Evolutionary conservation across 2,329 filamentous ascomycete genomes (phyloP).

Genomic region (Beauveria sp.): DNA sequence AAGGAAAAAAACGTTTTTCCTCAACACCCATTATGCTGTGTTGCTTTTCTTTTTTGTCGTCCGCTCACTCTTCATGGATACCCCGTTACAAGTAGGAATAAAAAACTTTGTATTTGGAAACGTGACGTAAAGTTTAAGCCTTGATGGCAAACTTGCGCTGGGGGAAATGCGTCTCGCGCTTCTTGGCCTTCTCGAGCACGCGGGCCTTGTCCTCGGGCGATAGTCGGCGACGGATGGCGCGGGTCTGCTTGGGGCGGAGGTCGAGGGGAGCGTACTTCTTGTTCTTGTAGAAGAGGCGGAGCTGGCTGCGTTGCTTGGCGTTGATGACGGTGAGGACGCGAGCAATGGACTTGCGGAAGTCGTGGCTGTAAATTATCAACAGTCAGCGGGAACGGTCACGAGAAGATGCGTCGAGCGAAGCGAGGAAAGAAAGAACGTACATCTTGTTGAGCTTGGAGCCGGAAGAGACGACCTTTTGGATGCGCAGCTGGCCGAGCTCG

Average conservation of each 20-base stretch:
- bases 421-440: conserved; percentile 45
- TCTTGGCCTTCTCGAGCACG: conserved; percentile 90
- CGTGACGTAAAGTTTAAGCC: conserved; percentile 35
- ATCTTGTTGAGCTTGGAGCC: conserved; percentile 96
- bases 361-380: conserved; percentile 63
- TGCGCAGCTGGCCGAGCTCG: conserved; percentile 91
- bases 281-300: conserved; percentile 99
- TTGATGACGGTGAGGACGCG: conserved; percentile 99
- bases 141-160: conserved; percentile 99
- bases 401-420: neutral
- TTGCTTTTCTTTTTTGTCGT: conserved; percentile 4
- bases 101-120: conserved; percentile 29
- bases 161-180: conserved; percentile 92
- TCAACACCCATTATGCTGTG: conserved; percentile 7
- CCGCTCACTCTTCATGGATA: neutral
- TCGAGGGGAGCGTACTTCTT: conserved; percentile 99
- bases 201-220: conserved; percentile 82
- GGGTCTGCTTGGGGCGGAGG: conserved; percentile 96
- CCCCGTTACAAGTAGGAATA: neutral
- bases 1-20: conserved; percentile 1
- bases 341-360: conserved; percentile 98
- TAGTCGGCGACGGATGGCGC: conserved; percentile 92
- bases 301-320: conserved; percentile 96
- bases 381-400: neutral
- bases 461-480: conserved; percentile 96